Evolutionary conservation across 2,329 filamentous ascomycete genomes (phyloP).

Genomic region (Neopestalotiopsis sp.): DNA sequence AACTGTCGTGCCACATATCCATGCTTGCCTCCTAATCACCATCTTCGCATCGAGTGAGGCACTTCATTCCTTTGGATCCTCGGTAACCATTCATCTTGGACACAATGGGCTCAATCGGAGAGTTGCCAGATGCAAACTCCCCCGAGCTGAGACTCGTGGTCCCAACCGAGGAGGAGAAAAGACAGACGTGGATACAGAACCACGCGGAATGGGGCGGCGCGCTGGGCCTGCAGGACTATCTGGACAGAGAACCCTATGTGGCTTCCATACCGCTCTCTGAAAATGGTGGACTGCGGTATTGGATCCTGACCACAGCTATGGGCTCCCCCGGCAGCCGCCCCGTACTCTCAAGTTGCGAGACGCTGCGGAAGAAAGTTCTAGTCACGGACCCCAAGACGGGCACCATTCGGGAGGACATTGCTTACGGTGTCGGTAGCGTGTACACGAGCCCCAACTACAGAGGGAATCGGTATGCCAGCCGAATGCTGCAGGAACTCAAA

Average conservation of each 20-base stretch:
- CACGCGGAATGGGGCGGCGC: slow-evolving; percentile 64
- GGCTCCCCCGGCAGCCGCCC: slow-evolving; percentile 44
- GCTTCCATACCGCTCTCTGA: slow-evolving; percentile 62
- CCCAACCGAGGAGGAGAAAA: slow-evolving; percentile 62
- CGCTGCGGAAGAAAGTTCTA: slow-evolving; percentile 64
- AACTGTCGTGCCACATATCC: neutral
- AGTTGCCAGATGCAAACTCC: slow-evolving; percentile 41
- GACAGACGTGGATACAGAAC: slow-evolving; percentile 60
- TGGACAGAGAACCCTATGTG: slow-evolving; percentile 64
- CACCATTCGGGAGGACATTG: slow-evolving; percentile 59
- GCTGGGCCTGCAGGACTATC: slow-evolving; percentile 59
- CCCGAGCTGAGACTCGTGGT: slow-evolving; percentile 54
- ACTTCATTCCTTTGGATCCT: neutral
- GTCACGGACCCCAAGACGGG: slow-evolving; percentile 43
- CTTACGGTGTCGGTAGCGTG: slow-evolving; percentile 82
- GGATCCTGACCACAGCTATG: slow-evolving; percentile 63
- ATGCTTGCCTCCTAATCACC: neutral
- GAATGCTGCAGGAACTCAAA: slow-evolving; percentile 75
- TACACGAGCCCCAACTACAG: slow-evolving; percentile 72
- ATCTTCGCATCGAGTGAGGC: neutral
- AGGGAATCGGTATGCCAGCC: slow-evolving; percentile 76
- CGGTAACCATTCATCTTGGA: neutral
- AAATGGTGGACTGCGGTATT: slow-evolving; percentile 64
- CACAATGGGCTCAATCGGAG: slow-evolving; percentile 40
- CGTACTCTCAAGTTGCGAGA: slow-evolving; percentile 69